phyloP scores from a whole-genome alignment of 495 filamentous ascomycete species.

The Rostrohypoxylon terebratum region DNA sequence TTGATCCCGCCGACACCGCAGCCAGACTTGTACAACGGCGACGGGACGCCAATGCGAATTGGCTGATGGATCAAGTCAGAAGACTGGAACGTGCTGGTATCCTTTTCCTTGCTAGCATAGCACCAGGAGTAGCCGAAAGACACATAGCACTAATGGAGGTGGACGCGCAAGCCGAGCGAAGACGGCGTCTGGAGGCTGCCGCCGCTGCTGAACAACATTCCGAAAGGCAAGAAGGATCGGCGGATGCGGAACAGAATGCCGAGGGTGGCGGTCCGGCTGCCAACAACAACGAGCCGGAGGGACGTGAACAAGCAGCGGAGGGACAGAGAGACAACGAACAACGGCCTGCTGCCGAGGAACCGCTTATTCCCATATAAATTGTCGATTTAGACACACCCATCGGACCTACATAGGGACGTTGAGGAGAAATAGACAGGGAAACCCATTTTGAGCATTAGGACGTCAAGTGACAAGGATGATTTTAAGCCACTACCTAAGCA shows the following conservation, averaged over 20 bases:
- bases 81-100: conserved; percentile 79
- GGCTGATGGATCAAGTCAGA: conserved; percentile 69
- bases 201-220: conserved; percentile 47
- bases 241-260: conserved; percentile 9
- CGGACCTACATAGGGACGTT: not conserved
- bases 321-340: conserved; percentile 12
- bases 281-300: not conserved
- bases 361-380: conserved; percentile 21
- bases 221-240: conserved; percentile 8
- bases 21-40: conserved; percentile 66
- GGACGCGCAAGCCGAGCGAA: conserved; percentile 67
- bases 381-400: not conserved
- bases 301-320: conserved; percentile 4
- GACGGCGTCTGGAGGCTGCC: conserved; percentile 60
- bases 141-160: conserved; percentile 78
- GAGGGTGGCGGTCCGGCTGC: not conserved
- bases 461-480: not conserved
- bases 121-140: conserved; percentile 85
- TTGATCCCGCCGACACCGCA: conserved; percentile 65
- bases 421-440: not conserved
- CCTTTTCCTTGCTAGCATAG: conserved; percentile 84
- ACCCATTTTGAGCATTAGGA: not conserved
- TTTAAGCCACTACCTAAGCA: no score
- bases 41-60: conserved; percentile 59
- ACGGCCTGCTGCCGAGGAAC: conserved; percentile 23